Evolutionary conservation across 306 rosid genomes (phyloP).

Genomic region (Inga leiocalycina): DNA sequence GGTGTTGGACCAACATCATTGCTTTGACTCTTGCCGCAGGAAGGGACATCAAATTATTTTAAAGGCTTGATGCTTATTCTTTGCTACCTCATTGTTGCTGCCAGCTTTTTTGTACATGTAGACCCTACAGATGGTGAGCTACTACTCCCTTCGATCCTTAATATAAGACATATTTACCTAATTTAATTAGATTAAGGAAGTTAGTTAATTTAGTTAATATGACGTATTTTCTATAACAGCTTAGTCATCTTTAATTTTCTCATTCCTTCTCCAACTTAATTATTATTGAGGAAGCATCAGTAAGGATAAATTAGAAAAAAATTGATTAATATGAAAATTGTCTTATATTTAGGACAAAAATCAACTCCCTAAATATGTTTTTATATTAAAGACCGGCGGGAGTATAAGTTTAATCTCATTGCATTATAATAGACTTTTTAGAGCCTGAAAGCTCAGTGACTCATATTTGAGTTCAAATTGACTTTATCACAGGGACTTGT

Average conservation of each 20-base stretch:
- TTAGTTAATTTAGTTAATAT: no score
- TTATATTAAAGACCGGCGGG: no score
- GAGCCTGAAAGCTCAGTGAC: conserved; percentile 21
- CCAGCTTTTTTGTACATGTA: conserved; percentile 89
- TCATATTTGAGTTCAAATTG: conserved; percentile 14
- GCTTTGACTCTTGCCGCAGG: conserved; percentile 56
- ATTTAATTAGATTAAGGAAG: no score
- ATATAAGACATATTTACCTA: no score
- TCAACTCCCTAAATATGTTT: no score
- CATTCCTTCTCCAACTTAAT: no score
- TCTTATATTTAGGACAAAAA: no score
- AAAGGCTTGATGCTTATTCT: conserved; percentile 94
- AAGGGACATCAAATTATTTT: conserved; percentile 90
- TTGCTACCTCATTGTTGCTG: conserved; percentile 93
- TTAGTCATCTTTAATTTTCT: no score
- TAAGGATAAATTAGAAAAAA: no score
- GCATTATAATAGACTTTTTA: background rate
- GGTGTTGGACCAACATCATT: conserved; percentile 15
- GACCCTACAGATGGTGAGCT: conserved; percentile 80
- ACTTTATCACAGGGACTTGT: background rate
- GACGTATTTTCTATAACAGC: no score
- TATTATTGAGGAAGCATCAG: no score
- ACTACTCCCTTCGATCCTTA: background rate
- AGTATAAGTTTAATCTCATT: background rate
- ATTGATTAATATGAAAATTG: no score